Percentiles rank a stretch among this genome's conserved stretches.
phyloP scores from a whole-genome alignment of 352 stramenopile species.

The Globisporangium paddicum region DNA sequence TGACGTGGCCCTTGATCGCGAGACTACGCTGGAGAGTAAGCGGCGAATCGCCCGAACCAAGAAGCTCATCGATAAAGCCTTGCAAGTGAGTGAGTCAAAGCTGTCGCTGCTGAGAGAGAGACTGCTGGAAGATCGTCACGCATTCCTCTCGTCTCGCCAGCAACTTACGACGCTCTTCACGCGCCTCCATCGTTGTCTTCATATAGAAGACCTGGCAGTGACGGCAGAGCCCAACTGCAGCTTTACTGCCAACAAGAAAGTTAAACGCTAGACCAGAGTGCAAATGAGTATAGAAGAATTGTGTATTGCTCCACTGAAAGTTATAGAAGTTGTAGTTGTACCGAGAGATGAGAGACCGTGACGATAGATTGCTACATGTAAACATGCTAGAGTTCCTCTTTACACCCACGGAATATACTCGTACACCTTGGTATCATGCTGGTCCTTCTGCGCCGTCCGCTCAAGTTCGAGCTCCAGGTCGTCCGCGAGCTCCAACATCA shows the following conservation, averaged over 20 bases:
- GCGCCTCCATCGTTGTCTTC: constrained; percentile 2
- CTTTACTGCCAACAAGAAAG: neutral
- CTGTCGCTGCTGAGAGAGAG: neutral
- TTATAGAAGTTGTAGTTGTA: too few species aligned
- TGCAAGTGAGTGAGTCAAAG: neutral
- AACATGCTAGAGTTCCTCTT: neutral
- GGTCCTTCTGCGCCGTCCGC: neutral
- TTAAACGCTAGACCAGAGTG: neutral
- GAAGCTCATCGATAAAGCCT: neutral
- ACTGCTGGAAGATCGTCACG: neutral
- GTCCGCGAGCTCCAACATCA: neutral
- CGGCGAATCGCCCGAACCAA: neutral
- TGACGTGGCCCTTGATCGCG: neutral
- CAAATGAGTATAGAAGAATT: neutral
- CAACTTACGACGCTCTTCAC: neutral
- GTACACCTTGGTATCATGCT: constrained; percentile 11
- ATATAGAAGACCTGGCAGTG: neutral
- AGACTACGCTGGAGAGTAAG: neutral
- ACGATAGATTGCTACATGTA: neutral
- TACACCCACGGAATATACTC: constrained; percentile 10
- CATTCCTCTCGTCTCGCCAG: constrained; percentile 8
- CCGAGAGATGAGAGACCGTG: too few species aligned
- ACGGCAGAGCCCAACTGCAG: neutral
- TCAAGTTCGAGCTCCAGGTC: neutral
- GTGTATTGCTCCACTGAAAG: neutral